Evolutionary conservation across 148 eudicot genomes (phyloP).

Genomic region (Chenopodium quinoa): DNA sequence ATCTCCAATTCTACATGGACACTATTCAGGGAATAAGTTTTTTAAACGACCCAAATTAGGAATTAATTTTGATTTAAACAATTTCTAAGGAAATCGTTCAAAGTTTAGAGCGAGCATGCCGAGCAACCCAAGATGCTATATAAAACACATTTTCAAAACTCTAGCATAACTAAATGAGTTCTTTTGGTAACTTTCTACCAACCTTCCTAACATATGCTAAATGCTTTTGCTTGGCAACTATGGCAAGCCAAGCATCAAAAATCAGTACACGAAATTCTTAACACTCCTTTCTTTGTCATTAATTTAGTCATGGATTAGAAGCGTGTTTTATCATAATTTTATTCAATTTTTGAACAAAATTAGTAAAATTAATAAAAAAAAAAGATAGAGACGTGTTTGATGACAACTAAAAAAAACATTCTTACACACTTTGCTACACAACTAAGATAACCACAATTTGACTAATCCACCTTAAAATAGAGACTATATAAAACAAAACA

Average conservation of each 20-base stretch:
- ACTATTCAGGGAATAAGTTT: too few species aligned
- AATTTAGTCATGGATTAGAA: background rate
- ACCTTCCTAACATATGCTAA: background rate
- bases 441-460: constrained; percentile 14
- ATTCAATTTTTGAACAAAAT: background rate
- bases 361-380: background rate
- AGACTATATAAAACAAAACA: background rate
- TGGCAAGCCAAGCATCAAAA: background rate
- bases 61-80: too few species aligned
- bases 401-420: background rate
- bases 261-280: constrained; percentile 7
- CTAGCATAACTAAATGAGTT: background rate
- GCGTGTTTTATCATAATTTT: constrained; percentile 4
- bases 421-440: constrained; percentile 13
- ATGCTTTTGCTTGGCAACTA: constrained; percentile 12
- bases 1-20: too few species aligned
- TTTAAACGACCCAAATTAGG: too few species aligned
- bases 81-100: too few species aligned
- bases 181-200: background rate
- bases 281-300: background rate
- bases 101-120: too few species aligned
- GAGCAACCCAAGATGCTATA: too few species aligned
- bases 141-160: background rate
- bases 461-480: constrained; percentile 3
- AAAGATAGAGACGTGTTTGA: constrained; percentile 17